phyloP scores from a whole-genome alignment of 257 asterid species.

The Catharanthus roseus region DNA sequence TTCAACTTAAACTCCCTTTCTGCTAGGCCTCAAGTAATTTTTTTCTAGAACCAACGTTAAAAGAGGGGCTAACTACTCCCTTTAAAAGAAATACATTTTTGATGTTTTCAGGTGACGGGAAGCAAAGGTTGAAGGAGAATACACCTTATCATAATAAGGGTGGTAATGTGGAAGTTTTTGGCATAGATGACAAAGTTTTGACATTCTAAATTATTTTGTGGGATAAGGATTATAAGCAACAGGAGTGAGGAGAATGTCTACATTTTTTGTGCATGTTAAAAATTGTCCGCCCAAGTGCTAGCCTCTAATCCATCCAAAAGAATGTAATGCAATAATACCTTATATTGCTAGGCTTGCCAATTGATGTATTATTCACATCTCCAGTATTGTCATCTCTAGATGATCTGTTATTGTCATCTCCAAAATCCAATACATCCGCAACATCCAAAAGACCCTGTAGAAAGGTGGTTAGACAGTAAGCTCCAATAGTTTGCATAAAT shows the following conservation, averaged over 20 bases:
- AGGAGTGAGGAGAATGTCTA: background rate
- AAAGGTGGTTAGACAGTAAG: background rate
- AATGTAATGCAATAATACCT: slow-evolving; percentile 28
- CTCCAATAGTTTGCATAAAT: background rate
- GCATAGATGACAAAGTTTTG: background rate
- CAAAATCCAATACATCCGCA: slow-evolving; percentile 26
- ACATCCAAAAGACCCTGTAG: slow-evolving; percentile 67
- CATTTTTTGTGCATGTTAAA: background rate
- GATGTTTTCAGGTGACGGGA: background rate
- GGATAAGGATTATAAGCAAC: background rate
- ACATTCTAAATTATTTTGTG: background rate
- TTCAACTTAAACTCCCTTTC: background rate
- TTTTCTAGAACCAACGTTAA: background rate
- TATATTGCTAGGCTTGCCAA: slow-evolving; percentile 11
- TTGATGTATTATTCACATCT: slow-evolving; percentile 31
- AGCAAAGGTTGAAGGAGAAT: background rate
- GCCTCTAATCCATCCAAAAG: background rate
- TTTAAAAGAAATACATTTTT: background rate
- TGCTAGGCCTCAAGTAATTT: background rate
- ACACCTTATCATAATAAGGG: background rate
- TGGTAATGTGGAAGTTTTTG: background rate
- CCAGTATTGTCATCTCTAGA: slow-evolving; percentile 39
- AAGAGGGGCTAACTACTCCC: background rate
- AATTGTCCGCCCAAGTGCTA: background rate
- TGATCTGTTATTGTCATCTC: slow-evolving; percentile 7